These are phyloP conservation scores for Rhodotorula taiwanensis DNA, from an alignment of 768 basidiomycete species.

Conservation along the genomic window DNA sequence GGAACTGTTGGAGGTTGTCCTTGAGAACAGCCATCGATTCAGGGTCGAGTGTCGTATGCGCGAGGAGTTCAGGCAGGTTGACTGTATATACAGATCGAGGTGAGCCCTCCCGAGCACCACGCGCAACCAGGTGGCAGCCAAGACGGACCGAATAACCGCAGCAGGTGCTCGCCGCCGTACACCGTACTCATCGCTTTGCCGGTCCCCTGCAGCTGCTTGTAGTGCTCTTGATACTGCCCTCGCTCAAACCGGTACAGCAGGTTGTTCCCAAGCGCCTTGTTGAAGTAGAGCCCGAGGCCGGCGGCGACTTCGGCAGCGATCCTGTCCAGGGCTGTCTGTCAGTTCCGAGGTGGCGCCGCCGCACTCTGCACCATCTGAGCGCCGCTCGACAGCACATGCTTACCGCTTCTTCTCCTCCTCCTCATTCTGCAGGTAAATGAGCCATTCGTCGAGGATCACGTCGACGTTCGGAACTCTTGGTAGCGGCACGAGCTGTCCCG, in stretches of 20 bases:
- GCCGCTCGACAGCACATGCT: not conserved
- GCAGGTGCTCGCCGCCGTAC: constrained; percentile 89
- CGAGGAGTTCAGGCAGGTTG: constrained; percentile 83
- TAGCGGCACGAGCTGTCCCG: constrained; percentile 67
- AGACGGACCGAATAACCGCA: constrained; percentile 76
- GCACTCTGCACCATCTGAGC: too few relatives aligned
- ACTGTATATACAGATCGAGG: constrained; percentile 48
- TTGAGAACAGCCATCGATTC: constrained; percentile 74
- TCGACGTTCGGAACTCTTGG: constrained; percentile 73
- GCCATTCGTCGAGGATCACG: constrained; percentile 70
- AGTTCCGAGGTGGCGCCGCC: too few relatives aligned
- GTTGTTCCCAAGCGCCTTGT: constrained; percentile 73
- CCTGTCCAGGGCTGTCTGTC: too few relatives aligned
- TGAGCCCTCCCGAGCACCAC: not conserved
- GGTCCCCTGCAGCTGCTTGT: constrained; percentile 64
- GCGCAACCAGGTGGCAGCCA: not conserved
- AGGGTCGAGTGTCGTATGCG: constrained; percentile 78
- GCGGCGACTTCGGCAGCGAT: constrained; percentile 73
- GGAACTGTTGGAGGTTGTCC: constrained; percentile 83
- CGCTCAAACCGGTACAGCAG: constrained; percentile 91
- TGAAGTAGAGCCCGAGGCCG: constrained; percentile 85
- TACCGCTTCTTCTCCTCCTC: constrained; percentile 30
- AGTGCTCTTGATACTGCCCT: constrained; percentile 77
- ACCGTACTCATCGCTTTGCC: constrained; percentile 82
- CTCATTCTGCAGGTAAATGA: constrained; percentile 52